Evolutionary conservation across 2,329 filamentous ascomycete genomes (phyloP), one percentile per base, ranked within the genome.

Genomic region (Phialemoniopsis sp.): DNA sequence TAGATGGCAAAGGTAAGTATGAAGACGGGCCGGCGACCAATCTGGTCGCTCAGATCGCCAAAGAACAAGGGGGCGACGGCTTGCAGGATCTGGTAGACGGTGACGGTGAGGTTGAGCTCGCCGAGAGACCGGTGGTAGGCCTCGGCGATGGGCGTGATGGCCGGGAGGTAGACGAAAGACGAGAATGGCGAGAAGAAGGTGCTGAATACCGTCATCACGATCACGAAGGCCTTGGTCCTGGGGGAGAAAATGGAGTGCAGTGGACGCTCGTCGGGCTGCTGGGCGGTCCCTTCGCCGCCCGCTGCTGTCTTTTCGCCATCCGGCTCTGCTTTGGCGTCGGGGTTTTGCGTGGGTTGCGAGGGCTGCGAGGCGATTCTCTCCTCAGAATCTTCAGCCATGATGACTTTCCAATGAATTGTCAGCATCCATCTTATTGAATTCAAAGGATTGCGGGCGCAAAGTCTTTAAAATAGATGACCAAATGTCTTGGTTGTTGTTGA

Each of bases 1-100:
- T 68, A 76, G 15, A 75, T 59, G 21, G 57, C 42, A 47, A 75
- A 76, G 12, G 59, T 65, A 30, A 70, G 39, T 2, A 73, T 51
- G 45, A 72, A 76, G 3, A 66, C 67, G 0, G 70, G 70, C 3
- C 72, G 62, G 7, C 72, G 60, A 8, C 73, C 73, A 13, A 62
- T 46, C 30, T 52, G 58, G 50, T 78, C 75, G 13, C 68, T 67
- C 14, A 78, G 58, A 39, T 68, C 65, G n/a, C 69, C 72, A 17
- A 74, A 61, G 43, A 77, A 61, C 15, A 64, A 58, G 1, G 74
- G 74, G 2, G 72, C 66, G 4, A 78, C 47, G 17, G 66, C 73
- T 60, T 76, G 73, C 42, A 78, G 67, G 37, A 78, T 66, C 57
- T 65, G 59, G 46, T 67, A 69, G 5, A 62, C 53, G 8, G 66